Evolutionary conservation across 2,329 filamentous ascomycete species (phyloP), one percentile per base, ranked within the genome.

Genomic region (Ophiocordyceps camponoti-saundersi): DNA sequence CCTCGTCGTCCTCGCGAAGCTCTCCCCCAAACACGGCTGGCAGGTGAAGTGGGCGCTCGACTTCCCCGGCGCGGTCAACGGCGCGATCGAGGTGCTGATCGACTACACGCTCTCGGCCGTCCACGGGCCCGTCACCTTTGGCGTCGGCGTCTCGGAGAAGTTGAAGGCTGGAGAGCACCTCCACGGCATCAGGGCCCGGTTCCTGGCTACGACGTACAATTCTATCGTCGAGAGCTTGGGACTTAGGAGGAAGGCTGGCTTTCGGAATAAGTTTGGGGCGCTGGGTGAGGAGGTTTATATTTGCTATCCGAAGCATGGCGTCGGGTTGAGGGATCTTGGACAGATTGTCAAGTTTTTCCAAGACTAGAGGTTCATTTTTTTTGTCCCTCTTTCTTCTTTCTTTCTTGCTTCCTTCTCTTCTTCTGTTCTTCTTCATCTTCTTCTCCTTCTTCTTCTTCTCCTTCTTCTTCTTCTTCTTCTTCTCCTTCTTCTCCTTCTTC

Each of bases 11-110:
- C 70, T 95, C 56, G 84, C 85, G 46, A 84, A 87, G 61, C 77
- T 95, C 26, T 77, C 83, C 3, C 85, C 87, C 2, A 71, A 77
- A 34, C 78, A 93, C 60, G 89, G 89, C 47, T 93, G 87, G 79
- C 89, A 95, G 68, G 82, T 95, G 60, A 95, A 95, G 69, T 95
- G 92, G 70, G 85, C 84, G n/a, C 78, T 95, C 47, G 87, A 95
- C 64, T 95, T 95, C 71, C 89, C 88, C 0, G 79, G 77, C 23
- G 77, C 88, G 1, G 84, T 89, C n/a, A 85, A 79, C 42, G 89
- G 89, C 44, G 82, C 85, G 32, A 95, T 95, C 52, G 89, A 95
- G 66, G 75, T 82, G 40, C 75, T 92, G 40, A 83, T 93, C 55
- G 78, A 83, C 36, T 75, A 82, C 58, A 77, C 82, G 1, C 72